Conservation (phyloP, 2,329 filamentous ascomycete species). For the Fusarium gaditjirri region DNA sequence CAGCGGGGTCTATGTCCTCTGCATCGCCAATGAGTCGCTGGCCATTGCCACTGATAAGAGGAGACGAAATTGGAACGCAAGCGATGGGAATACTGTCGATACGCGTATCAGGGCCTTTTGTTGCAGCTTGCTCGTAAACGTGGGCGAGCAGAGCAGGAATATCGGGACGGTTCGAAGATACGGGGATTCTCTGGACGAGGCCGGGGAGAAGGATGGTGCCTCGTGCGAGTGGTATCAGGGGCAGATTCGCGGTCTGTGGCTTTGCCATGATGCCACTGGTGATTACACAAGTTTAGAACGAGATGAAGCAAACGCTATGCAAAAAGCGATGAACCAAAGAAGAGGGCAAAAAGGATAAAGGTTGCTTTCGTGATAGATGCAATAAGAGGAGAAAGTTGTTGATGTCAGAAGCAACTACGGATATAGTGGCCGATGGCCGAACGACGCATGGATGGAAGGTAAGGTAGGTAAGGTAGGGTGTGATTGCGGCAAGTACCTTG, state of each 20-base stretch:
- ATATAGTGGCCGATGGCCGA: slow-evolving; percentile 22
- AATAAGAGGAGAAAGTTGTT: slow-evolving; percentile 19
- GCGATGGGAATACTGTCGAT: slow-evolving; percentile 80
- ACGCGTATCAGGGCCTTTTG: slow-evolving; percentile 71
- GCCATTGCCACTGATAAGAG: slow-evolving; percentile 77
- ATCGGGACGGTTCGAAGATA: slow-evolving; percentile 82
- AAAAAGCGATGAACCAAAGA: slow-evolving; percentile 5
- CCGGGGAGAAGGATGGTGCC: slow-evolving; percentile 87
- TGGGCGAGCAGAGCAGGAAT: slow-evolving; percentile 88
- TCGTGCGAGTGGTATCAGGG: slow-evolving; percentile 84
- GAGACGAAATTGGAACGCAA: slow-evolving; percentile 86
- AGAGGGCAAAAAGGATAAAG: background rate
- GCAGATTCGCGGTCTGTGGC: slow-evolving; percentile 64
- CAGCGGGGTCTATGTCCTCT: slow-evolving; percentile 59
- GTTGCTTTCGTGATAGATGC: slow-evolving; percentile 2
- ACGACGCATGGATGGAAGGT: background rate
- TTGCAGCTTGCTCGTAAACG: slow-evolving; percentile 80
- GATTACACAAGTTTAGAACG: background rate
- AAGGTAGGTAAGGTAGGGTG: background rate
- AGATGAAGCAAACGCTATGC: slow-evolving; percentile 13
- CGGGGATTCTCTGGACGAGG: slow-evolving; percentile 83
- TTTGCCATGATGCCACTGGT: slow-evolving; percentile 50
- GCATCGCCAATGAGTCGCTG: slow-evolving; percentile 78
- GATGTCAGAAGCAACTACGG: slow-evolving; percentile 41
- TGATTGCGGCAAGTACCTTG: slow-evolving; percentile 12